Conservation (phyloP, 495 filamentous ascomycete species). For the Jackrogersella minutella region DNA sequence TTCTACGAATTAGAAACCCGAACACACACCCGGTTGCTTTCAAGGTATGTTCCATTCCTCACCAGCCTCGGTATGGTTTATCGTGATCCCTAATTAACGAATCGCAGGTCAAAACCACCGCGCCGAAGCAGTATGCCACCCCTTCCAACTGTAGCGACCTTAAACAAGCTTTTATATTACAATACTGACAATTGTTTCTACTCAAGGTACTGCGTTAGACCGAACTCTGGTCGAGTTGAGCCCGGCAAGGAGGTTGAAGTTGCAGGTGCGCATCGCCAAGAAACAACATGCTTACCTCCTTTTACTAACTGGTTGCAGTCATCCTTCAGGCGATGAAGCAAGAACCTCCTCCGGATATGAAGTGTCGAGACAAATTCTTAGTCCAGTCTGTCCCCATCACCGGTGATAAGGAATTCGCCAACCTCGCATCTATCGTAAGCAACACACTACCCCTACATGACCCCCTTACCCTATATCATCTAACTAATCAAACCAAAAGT, state of each 20-base stretch:
- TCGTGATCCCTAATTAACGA: slow-evolving; percentile 20
- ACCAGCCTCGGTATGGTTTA: background rate
- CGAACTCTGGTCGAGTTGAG: slow-evolving; percentile 95
- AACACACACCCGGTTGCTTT: slow-evolving; percentile 85
- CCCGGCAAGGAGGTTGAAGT: slow-evolving; percentile 88
- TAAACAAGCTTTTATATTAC: slow-evolving; percentile 30
- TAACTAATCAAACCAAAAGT: slow-evolving; percentile 56
- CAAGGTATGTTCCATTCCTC: slow-evolving; percentile 70
- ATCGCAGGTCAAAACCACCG: slow-evolving; percentile 93
- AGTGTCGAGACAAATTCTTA: slow-evolving; percentile 97
- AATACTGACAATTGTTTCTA: slow-evolving; percentile 12
- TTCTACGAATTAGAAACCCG: slow-evolving; percentile 80
- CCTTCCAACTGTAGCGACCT: slow-evolving; percentile 8
- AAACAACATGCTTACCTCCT: slow-evolving; percentile 3
- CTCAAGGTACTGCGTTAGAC: slow-evolving; percentile 92
- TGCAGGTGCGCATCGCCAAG: slow-evolving; percentile 69
- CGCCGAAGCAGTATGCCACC: slow-evolving; percentile 90
- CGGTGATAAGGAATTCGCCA: slow-evolving; percentile 81
- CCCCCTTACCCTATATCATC: background rate
- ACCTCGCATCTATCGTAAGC: slow-evolving; percentile 80
- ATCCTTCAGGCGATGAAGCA: slow-evolving; percentile 97
- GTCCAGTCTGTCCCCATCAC: slow-evolving; percentile 92
- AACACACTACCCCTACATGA: background rate
- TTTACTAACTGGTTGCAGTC: slow-evolving; percentile 61
- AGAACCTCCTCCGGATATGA: slow-evolving; percentile 82